phyloP scores from a whole-genome alignment of 805 yeast genomes.

The Lachancea quebecensis region DNA sequence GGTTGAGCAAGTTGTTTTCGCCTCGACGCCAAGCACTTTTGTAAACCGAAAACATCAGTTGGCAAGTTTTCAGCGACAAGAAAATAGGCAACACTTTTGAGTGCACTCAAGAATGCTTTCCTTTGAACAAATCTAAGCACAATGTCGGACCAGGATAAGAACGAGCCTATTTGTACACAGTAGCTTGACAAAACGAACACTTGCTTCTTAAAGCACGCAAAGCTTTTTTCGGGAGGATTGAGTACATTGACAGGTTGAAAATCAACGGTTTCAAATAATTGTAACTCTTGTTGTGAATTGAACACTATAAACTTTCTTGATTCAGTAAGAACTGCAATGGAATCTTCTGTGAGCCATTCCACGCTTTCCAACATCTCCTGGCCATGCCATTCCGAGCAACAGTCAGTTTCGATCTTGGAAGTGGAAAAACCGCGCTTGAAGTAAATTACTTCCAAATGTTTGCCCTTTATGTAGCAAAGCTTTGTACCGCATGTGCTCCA shows the following conservation, averaged over 20 bases:
- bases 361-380: slow-evolving; percentile 6
- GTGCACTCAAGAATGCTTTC: slow-evolving; percentile 26
- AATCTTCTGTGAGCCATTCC: slow-evolving; percentile 21
- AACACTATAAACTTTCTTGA: slow-evolving; percentile 25
- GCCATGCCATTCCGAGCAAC: not conserved
- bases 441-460: not conserved
- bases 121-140: slow-evolving; percentile 24
- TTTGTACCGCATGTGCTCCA: slow-evolving; percentile 16
- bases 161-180: slow-evolving; percentile 23
- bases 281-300: slow-evolving; percentile 9
- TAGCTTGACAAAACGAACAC: slow-evolving; percentile 22
- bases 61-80: slow-evolving; percentile 15
- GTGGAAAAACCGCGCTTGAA: not conserved
- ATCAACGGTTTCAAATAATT: slow-evolving; percentile 17
- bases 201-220: slow-evolving; percentile 16
- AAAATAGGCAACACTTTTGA: slow-evolving; percentile 18
- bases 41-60: slow-evolving; percentile 15
- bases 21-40: slow-evolving; percentile 11
- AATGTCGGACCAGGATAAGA: slow-evolving; percentile 29
- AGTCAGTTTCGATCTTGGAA: not conserved
- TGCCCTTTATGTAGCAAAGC: slow-evolving; percentile 18
- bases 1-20: slow-evolving; percentile 25
- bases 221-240: slow-evolving; percentile 23
- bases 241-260: slow-evolving; percentile 21
- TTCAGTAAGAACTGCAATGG: slow-evolving; percentile 20